Evolutionary conservation across 352 stramenopile species (phyloP).

Genomic region (Phytophthora megakarya): DNA sequence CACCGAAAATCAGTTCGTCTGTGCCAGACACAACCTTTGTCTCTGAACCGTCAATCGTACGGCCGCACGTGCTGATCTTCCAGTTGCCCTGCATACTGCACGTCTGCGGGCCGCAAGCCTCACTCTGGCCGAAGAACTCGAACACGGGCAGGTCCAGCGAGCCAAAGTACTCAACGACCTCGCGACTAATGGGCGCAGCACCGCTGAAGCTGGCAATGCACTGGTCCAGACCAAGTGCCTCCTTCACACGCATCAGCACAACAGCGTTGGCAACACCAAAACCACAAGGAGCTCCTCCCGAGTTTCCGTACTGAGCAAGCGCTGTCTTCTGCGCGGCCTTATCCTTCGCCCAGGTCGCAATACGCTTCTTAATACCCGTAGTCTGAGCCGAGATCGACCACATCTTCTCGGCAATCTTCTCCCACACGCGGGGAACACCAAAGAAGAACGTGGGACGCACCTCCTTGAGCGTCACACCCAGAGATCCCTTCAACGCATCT

Average conservation of each 20-base stretch:
- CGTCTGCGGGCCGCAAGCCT: slow-evolving; percentile 88
- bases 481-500: slow-evolving; percentile 90
- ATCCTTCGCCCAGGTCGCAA: slow-evolving; percentile 91
- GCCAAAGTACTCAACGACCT: slow-evolving; percentile 95
- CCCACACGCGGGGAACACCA: slow-evolving; percentile 91
- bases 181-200: slow-evolving; percentile 92
- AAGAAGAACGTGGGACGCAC: slow-evolving; percentile 91
- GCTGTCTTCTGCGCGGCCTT: slow-evolving; percentile 80
- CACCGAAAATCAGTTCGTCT: slow-evolving; percentile 77
- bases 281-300: slow-evolving; percentile 85
- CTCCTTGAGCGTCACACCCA: slow-evolving; percentile 86
- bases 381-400: slow-evolving; percentile 83
- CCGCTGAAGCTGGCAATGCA: slow-evolving; percentile 75
- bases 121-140: slow-evolving; percentile 94
- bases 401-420: slow-evolving; percentile 94
- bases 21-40: slow-evolving; percentile 64
- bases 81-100: slow-evolving; percentile 80
- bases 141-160: slow-evolving; percentile 94
- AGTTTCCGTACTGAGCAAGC: slow-evolving; percentile 85
- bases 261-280: slow-evolving; percentile 90
- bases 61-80: slow-evolving; percentile 89
- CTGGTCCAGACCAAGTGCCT: slow-evolving; percentile 91
- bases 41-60: slow-evolving; percentile 71
- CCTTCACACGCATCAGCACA: slow-evolving; percentile 87
- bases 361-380: slow-evolving; percentile 91